Percentiles rank a stretch among this genome's conserved stretches.
phyloP scores from a whole-genome alignment of 2,329 filamentous ascomycete species.

The Xylaria hypoxylon region DNA sequence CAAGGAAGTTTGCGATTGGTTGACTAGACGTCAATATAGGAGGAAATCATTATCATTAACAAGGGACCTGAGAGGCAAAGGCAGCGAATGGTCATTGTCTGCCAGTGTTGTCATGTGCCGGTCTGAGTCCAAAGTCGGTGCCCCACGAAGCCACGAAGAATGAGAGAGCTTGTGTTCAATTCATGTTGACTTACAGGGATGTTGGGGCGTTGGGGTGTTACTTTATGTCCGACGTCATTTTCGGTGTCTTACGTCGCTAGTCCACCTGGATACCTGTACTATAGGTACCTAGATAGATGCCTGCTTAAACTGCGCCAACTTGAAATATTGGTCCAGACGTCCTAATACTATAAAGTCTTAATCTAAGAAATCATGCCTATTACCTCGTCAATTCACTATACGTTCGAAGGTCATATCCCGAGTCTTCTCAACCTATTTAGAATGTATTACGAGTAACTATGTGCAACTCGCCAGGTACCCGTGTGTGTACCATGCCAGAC shows the following conservation, averaged over 20 bases:
- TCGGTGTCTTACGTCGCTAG: neutral
- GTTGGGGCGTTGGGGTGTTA: conserved; percentile 1
- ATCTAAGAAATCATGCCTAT: neutral
- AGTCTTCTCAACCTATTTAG: neutral
- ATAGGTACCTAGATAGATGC: neutral
- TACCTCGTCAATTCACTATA: neutral
- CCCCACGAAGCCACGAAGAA: conserved; percentile 17
- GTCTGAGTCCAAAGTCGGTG: conserved; percentile 8
- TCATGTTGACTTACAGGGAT: conserved; percentile 31
- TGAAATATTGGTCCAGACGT: neutral
- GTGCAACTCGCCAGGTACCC: neutral
- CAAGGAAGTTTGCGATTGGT: neutral
- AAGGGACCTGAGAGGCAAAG: neutral
- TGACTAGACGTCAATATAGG: neutral
- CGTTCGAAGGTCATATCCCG: neutral
- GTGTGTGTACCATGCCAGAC: neutral
- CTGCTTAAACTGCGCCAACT: neutral
- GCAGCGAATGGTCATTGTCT: conserved; percentile 8
- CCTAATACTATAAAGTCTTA: neutral
- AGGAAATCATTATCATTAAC: conserved; percentile 2
- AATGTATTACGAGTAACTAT: neutral
- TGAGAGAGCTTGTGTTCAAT: conserved; percentile 9
- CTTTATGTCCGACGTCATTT: conserved; percentile 37
- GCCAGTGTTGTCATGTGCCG: conserved; percentile 20
- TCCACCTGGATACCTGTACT: too few species aligned